Evolutionary conservation across 2,329 filamentous ascomycete species (phyloP), one percentile per base, ranked within the genome.

Genomic region (Clonostachys byssicola): DNA sequence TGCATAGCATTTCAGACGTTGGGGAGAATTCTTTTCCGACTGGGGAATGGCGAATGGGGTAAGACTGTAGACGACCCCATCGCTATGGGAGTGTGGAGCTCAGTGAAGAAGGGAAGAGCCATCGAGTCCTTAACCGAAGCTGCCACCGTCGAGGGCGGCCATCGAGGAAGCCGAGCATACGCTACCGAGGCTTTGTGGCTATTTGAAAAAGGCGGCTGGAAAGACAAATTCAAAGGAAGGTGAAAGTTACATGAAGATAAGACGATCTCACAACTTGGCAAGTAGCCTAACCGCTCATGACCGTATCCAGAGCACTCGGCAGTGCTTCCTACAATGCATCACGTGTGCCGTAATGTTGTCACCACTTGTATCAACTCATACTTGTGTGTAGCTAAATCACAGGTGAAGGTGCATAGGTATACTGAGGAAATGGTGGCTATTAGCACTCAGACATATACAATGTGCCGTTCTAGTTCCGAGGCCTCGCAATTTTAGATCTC

Each of bases 1-100:
- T 96, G 94, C 60, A 79, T 97, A 51, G 90, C 94, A 0, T 96
- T 90, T 66, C 92, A 96, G 67, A 92, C 92, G 0, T 72, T 97
- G 1, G 94, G 94, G 0, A 78, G 94, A 17, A 80, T 97, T 6
- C 66, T 97, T 14, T 97, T 88, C 62, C 76, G 92, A 9, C 73
- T 99, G 0, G 92, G 94, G 0, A 80, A 75, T 43, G 91, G 82
- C 2, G 78, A 84, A 50, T 86, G 78, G 73, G 81, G 89, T 2
- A 81, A 83, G 49, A 67, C 63, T 6, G 66, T 65, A 35, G 71
- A 84, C 49, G 74, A 79, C 39, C 75, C 77, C 18, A 70, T 92
- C 47, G 85, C 88, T 13, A 81, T 85, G 61, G 92, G 90, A 1
- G 66, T 97, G n/a, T 97, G 92, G 92, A 73, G 74, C 30, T 84